These are phyloP conservation scores for Colletotrichum gigasporum DNA, from an alignment of 2,329 filamentous ascomycete species.

Conservation along the genomic window DNA sequence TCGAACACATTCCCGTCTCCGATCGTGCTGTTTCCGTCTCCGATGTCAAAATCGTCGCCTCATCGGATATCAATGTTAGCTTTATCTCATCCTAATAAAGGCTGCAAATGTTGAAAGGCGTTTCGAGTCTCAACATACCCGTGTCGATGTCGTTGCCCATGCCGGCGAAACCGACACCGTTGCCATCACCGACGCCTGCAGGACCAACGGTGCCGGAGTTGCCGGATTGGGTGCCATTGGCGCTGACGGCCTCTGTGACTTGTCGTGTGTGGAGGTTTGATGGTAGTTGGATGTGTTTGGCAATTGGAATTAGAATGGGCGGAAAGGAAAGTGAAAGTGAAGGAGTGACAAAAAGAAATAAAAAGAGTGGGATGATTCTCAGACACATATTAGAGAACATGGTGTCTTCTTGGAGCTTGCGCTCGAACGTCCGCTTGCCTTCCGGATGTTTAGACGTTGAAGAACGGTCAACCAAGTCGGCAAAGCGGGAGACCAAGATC, in stretches of 20 bases:
- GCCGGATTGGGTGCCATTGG: neutral
- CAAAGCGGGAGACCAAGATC: too few relatives aligned
- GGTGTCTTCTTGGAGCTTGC: too few relatives aligned
- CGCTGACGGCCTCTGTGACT: too few relatives aligned
- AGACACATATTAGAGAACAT: too few relatives aligned
- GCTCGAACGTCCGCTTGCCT: too few relatives aligned
- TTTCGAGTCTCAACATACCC: neutral
- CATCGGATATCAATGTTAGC: neutral
- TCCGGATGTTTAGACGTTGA: too few relatives aligned
- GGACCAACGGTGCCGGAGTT: neutral
- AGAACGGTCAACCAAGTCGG: too few relatives aligned
- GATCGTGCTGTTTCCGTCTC: slow-evolving; percentile 1
- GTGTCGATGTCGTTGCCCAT: neutral
- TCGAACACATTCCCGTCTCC: neutral
- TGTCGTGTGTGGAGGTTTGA: neutral
- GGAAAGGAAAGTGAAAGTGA: neutral
- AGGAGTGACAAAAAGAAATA: too few relatives aligned
- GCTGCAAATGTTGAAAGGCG: neutral
- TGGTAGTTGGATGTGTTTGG: neutral
- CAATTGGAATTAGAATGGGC: neutral
- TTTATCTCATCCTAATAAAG: neutral
- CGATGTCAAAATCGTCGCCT: slow-evolving; percentile 4
- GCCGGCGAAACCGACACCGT: neutral
- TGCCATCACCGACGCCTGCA: neutral
- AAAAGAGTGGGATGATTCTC: too few relatives aligned